A percentile compares a stretch with the other conserved stretches of the same genome.
phyloP scores from a whole-genome alignment of 805 yeast genomes.

The Clavispora santaluciae region DNA sequence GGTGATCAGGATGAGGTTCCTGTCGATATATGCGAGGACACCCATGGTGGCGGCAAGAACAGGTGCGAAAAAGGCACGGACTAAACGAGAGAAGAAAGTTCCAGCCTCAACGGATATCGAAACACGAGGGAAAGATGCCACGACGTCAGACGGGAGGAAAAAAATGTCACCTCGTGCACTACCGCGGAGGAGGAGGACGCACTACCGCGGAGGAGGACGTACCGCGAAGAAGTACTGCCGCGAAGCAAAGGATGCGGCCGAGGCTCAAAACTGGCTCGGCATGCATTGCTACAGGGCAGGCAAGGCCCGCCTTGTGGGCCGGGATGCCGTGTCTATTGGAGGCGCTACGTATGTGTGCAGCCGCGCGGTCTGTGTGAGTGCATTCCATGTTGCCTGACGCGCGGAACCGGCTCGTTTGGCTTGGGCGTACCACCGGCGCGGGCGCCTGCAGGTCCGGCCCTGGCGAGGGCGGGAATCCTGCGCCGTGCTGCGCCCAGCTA shows the following conservation, averaged over 20 bases:
- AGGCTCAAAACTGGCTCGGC: no score
- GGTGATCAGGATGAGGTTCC: constrained; percentile 33
- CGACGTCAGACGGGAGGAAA: not conserved
- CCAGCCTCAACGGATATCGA: not conserved
- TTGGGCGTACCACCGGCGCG: no score
- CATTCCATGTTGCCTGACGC: not conserved
- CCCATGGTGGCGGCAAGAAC: not conserved
- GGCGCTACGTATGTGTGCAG: no score
- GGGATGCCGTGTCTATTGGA: no score
- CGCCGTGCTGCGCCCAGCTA: no score
- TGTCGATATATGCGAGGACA: constrained; percentile 18
- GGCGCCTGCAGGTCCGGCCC: no score
- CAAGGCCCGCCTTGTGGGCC: no score
- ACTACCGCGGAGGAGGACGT: no score
- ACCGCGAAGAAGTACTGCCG: no score
- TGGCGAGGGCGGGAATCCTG: not conserved
- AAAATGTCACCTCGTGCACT: constrained; percentile 1
- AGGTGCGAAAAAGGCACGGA: not conserved
- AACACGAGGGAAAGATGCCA: not conserved
- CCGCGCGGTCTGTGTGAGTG: no score
- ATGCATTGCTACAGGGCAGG: no score
- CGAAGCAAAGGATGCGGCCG: no score
- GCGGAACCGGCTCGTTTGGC: not conserved
- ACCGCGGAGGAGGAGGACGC: not conserved
- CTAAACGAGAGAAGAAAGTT: not conserved